These are phyloP conservation scores for Pyrenophora tritici-repentis DNA, from an alignment of 2,329 filamentous ascomycete genomes.

Conservation along the genomic window DNA sequence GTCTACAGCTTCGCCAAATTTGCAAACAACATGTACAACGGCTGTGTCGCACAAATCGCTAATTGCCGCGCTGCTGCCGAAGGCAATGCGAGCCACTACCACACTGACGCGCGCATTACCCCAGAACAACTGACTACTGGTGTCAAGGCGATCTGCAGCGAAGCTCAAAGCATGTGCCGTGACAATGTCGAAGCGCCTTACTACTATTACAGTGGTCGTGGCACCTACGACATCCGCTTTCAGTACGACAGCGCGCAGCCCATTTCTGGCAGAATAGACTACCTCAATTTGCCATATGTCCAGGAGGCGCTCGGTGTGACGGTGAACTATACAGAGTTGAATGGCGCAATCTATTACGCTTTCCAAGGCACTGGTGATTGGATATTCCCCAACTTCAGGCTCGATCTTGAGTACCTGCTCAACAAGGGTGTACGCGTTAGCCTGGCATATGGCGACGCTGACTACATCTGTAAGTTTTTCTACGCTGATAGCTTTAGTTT, in stretches of 20 bases:
- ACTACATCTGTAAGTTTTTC: conserved; percentile 46
- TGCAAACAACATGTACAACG: conserved; percentile 54
- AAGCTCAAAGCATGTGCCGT: conserved; percentile 61
- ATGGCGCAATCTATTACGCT: conserved; percentile 55
- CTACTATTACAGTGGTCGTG: conserved; percentile 58
- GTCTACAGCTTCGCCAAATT: conserved; percentile 65
- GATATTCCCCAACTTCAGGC: conserved; percentile 63
- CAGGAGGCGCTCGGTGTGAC: conserved; percentile 66
- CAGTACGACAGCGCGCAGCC: conserved; percentile 64
- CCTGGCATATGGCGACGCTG: conserved; percentile 43
- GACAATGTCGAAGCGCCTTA: conserved; percentile 63
- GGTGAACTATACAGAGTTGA: conserved; percentile 61
- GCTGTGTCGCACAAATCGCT: conserved; percentile 57
- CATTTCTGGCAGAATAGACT: conserved; percentile 47
- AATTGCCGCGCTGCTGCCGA: conserved; percentile 57
- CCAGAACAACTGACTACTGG: conserved; percentile 34
- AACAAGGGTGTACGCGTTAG: conserved; percentile 46
- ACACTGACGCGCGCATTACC: conserved; percentile 22
- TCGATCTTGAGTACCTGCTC: conserved; percentile 50
- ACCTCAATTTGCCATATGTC: conserved; percentile 64
- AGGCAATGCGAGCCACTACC: conserved; percentile 28
- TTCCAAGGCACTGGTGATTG: conserved; percentile 60
- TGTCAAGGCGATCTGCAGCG: conserved; percentile 54
- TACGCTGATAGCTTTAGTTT: no score
- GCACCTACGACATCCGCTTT: conserved; percentile 59